Evolutionary conservation across 257 asterid genomes (phyloP), one percentile per base, ranked within the genome.

Genomic region (Parsonsia alboflavescens): DNA sequence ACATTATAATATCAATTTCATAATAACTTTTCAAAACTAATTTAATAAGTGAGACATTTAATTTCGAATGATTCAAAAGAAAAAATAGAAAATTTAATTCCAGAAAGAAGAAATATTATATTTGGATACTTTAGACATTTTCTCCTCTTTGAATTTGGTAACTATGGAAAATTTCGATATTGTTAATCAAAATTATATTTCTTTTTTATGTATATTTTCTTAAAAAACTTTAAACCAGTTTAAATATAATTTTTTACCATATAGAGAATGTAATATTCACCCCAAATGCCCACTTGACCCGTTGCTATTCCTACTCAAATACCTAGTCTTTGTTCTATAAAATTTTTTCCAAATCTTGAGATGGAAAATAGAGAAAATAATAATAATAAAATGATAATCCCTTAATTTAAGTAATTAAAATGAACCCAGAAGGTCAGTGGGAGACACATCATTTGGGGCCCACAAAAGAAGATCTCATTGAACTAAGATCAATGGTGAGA

Each of bases 391-490:
- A 45, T 50, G 11, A n/a, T 12, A 19, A 52, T 50, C 12, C 44
- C 58, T 39, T 53, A 28, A 28, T 53, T 1, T 48, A 26, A 16
- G 12, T 48, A 77, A 72, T 50, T 45, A 66, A 70, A 76, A 57
- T 41, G 66, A 65, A 81, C 67, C 36, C 15, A 22, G 52, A 61
- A 21, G 74, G 80, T 72, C 66, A 85, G 83, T 83, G 88, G 76
- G 82, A 61, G 77, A 79, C 86, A 85, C 86, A 78, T 85, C 87
- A 75, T 21, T 12, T 67, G 49, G 89, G 84, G 33, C 80, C 84
- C 81, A 58, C 83, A 70, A 12, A 12, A 33, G 69, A 76, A 80
- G 72, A 75, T 77, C 77, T 22, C 59, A 49, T 64, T 30, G 76
- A 67, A 76, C 75, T 64, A 61, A 63, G 77, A 87, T 80, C 84